Conservation (phyloP, 331 rosid species). For the Acacia concinna region DNA sequence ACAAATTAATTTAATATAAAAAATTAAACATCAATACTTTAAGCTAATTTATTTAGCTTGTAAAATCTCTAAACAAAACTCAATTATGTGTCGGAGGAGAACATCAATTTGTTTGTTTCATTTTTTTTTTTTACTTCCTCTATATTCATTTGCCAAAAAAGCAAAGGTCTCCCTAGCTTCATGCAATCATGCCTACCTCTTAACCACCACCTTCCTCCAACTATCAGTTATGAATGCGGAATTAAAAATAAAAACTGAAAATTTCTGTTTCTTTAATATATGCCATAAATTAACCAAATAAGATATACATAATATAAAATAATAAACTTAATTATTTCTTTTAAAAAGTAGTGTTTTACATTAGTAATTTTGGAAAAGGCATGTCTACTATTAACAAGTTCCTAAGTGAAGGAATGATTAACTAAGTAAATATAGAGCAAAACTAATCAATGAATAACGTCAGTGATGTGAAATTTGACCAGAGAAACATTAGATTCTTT, state of each 20-base stretch:
- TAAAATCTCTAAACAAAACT: too few relatives aligned
- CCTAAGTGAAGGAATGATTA: background rate
- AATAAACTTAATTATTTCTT: background rate
- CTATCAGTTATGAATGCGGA: background rate
- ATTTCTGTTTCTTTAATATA: background rate
- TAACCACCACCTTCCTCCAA: background rate
- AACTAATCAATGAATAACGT: background rate
- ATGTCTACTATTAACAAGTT: background rate
- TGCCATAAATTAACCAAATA: background rate
- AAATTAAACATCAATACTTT: too few relatives aligned
- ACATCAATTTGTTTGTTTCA: background rate
- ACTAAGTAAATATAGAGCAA: background rate
- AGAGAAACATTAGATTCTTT: conserved; percentile 8
- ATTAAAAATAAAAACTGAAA: background rate
- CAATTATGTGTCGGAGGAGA: too few relatives aligned
- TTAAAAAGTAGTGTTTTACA: background rate
- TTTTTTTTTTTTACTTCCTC: background rate
- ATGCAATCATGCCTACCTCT: background rate
- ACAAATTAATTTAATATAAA: too few relatives aligned
- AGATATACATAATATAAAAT: background rate
- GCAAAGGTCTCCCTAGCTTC: background rate
- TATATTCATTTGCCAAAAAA: background rate
- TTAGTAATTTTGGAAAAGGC: too few relatives aligned
- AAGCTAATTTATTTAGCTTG: too few relatives aligned
- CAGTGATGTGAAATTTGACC: conserved; percentile 16